These are phyloP conservation scores for Termitomyces sp. DNA, from an alignment of 768 basidiomycete genomes.

Conservation along the genomic window DNA sequence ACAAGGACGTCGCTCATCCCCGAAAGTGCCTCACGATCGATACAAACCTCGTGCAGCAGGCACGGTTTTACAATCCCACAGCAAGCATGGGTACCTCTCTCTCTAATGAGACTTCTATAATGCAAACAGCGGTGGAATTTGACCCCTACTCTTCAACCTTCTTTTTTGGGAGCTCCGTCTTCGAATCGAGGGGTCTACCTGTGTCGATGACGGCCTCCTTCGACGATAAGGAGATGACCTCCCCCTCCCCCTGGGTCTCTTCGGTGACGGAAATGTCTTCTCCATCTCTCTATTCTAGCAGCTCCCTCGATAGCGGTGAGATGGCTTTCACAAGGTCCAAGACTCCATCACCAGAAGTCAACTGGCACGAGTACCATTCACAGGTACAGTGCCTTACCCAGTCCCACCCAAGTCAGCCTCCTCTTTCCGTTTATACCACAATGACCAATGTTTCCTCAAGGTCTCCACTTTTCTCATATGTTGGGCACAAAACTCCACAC, in stretches of 20 bases:
- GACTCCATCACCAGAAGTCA: slow-evolving; percentile 23
- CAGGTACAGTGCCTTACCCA: slow-evolving; percentile 31
- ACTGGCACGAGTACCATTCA: slow-evolving; percentile 28
- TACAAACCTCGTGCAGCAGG: slow-evolving; percentile 40
- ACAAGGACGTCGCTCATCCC: slow-evolving; percentile 28
- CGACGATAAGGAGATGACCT: slow-evolving; percentile 53
- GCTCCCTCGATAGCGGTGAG: slow-evolving; percentile 26
- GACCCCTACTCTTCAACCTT: slow-evolving; percentile 57
- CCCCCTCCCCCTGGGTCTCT: slow-evolving; percentile 45
- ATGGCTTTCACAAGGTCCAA: slow-evolving; percentile 32
- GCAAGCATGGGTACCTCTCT: slow-evolving; percentile 38
- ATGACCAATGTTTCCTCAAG: slow-evolving; percentile 41
- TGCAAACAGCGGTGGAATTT: slow-evolving; percentile 75
- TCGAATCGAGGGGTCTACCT: slow-evolving; percentile 30
- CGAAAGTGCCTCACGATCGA: slow-evolving; percentile 56
- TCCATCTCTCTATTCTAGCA: slow-evolving; percentile 42
- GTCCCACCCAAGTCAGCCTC: slow-evolving; percentile 38
- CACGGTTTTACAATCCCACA: slow-evolving; percentile 43
- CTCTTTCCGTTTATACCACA: slow-evolving; percentile 35
- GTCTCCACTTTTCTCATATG: slow-evolving; percentile 20
- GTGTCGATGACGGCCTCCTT: slow-evolving; percentile 25
- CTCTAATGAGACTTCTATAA: slow-evolving; percentile 56
- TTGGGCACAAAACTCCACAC: slow-evolving; percentile 18
- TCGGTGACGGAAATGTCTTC: slow-evolving; percentile 43
- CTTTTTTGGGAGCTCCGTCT: slow-evolving; percentile 44